These are phyloP conservation scores for Passiflora organensis DNA, from an alignment of 345 rosid genomes.

Conservation along the genomic window DNA sequence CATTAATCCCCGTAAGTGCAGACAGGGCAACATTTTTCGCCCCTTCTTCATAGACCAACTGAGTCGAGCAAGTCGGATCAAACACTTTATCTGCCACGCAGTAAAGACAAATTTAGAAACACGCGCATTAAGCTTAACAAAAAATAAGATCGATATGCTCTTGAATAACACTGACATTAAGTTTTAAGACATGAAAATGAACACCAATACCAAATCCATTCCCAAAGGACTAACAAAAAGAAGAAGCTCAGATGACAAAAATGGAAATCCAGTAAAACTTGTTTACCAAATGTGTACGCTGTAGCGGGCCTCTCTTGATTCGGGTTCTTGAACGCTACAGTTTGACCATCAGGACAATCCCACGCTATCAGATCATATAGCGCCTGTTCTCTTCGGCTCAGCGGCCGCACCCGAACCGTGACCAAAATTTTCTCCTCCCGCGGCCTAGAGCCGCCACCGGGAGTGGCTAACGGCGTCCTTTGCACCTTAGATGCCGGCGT, in stretches of 20 bases:
- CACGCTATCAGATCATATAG: constrained; percentile 87
- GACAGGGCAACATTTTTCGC: constrained; percentile 88
- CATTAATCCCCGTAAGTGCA: constrained; percentile 83
- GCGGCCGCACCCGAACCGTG: constrained; percentile 76
- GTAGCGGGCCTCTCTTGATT: constrained; percentile 49
- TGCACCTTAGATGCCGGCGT: constrained; percentile 44
- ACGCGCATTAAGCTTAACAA: too few relatives aligned
- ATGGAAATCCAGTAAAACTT: background rate
- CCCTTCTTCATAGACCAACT: constrained; percentile 78
- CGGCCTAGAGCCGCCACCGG: constrained; percentile 53
- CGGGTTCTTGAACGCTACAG: constrained; percentile 57
- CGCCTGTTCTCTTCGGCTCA: constrained; percentile 77
- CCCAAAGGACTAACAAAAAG: constrained; percentile 1
- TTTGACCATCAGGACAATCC: constrained; percentile 71
- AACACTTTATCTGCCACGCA: constrained; percentile 69
- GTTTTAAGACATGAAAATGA: too few relatives aligned
- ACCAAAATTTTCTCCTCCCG: constrained; percentile 88
- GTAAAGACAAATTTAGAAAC: background rate
- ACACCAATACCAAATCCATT: background rate
- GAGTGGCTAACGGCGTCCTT: constrained; percentile 30
- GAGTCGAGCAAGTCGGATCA: constrained; percentile 59
- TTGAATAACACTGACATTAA: too few relatives aligned
- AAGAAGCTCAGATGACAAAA: background rate
- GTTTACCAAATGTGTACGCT: constrained; percentile 56
- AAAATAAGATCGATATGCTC: too few relatives aligned